Evolutionary conservation across 805 yeast species (phyloP).

Genomic region (Vanderwaltozyma yarrowii): DNA sequence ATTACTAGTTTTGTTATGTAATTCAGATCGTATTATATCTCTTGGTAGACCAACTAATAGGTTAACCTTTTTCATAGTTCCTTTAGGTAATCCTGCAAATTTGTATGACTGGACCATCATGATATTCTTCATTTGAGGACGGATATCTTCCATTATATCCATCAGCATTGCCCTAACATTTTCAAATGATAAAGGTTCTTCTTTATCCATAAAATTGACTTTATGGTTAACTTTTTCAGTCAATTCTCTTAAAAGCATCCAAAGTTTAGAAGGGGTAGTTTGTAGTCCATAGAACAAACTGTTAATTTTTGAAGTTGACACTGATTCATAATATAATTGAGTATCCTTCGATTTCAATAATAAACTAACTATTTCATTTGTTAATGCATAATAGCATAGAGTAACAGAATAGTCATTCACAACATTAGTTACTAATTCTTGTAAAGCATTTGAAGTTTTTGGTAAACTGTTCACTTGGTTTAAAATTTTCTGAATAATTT

Average conservation of each 20-base stretch:
- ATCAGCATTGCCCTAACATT: not conserved
- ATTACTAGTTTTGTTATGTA: constrained; percentile 5
- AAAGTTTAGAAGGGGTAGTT: constrained; percentile 7
- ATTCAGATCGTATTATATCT: constrained; percentile 13
- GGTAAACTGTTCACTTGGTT: not conserved
- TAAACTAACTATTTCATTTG: constrained; percentile 10
- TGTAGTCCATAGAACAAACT: constrained; percentile 18
- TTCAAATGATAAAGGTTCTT: not conserved
- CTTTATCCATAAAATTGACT: not conserved
- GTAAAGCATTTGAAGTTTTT: constrained; percentile 1
- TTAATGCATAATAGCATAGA: constrained; percentile 15
- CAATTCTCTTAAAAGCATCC: not conserved
- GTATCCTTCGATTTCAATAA: constrained; percentile 15
- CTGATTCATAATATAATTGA: constrained; percentile 12
- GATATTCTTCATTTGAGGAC: constrained; percentile 8
- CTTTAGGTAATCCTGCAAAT: constrained; percentile 13
- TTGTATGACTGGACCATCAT: constrained; percentile 11
- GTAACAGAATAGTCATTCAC: constrained; percentile 11
- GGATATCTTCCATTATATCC: constrained; percentile 5
- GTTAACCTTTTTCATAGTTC: constrained; percentile 7
- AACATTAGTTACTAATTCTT: constrained; percentile 3
- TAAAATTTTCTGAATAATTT: constrained; percentile 1
- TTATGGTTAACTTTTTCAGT: not conserved
- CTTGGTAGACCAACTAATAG: constrained; percentile 8
- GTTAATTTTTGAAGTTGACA: constrained; percentile 8